These are phyloP conservation scores for Cenchrus purpureus DNA, from an alignment of 176 grass and related monocot species.

Conservation along the genomic window DNA sequence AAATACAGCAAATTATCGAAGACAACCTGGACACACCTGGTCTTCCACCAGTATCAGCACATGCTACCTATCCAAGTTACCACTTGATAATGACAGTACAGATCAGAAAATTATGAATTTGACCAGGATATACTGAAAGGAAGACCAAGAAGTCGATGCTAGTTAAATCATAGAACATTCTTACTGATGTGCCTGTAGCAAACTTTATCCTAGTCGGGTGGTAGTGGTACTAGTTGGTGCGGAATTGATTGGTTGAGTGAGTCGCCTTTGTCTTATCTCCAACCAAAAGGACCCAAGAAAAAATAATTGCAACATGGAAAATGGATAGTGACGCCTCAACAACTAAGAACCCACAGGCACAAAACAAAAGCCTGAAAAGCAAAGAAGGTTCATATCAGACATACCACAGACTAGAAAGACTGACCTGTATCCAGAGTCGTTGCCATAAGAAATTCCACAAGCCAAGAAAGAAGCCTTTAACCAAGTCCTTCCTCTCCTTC, in stretches of 20 bases:
- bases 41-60: not conserved
- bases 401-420: constrained; percentile 17
- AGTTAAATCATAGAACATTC: not conserved
- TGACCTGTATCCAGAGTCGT: constrained; percentile 11
- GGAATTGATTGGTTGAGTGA: constrained; percentile 30
- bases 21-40: not conserved
- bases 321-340: constrained; percentile 62
- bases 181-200: not conserved
- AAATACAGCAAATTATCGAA: not conserved
- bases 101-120: not conserved
- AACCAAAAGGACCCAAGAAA: constrained; percentile 40
- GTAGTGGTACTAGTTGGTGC: constrained; percentile 32
- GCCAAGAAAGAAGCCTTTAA: constrained; percentile 5
- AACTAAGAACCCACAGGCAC: constrained; percentile 30
- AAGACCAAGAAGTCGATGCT: not conserved
- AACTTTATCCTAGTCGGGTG: not conserved
- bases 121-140: constrained; percentile 28
- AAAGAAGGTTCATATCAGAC: constrained; percentile 31
- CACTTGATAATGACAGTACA: not conserved
- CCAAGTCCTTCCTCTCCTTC: not conserved
- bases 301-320: constrained; percentile 31
- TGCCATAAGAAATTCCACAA: not conserved
- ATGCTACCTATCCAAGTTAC: constrained; percentile 5
- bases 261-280: constrained; percentile 34
- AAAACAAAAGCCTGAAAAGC: constrained; percentile 48